phyloP scores from a whole-genome alignment of 2,329 filamentous ascomycete genomes.

The Calonectria pauciramosa region DNA sequence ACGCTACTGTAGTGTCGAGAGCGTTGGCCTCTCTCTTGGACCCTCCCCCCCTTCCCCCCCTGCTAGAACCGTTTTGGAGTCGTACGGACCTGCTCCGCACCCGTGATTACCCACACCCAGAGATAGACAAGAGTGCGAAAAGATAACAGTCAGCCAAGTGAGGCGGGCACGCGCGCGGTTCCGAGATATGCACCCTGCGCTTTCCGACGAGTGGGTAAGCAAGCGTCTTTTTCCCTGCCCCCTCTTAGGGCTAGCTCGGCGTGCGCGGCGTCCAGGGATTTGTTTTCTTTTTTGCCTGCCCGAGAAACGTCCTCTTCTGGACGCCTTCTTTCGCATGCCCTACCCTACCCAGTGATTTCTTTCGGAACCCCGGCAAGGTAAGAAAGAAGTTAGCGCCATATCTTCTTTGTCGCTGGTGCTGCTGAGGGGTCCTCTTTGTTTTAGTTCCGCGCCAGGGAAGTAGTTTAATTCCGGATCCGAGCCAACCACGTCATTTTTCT shows the following conservation, averaged over 20 bases:
- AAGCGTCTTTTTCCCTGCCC: too few species aligned
- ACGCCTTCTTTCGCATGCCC: not conserved
- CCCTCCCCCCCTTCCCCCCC: not conserved
- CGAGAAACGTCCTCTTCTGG: not conserved
- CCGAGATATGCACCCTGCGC: not conserved
- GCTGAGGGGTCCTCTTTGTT: not conserved
- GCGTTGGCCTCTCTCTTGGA: not conserved
- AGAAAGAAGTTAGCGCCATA: not conserved
- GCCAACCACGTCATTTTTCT: conserved; percentile 11
- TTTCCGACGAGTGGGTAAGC: not conserved
- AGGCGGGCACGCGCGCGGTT: not conserved
- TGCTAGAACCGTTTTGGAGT: conserved; percentile 5
- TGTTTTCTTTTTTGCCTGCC: not conserved
- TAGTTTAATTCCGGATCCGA: not conserved
- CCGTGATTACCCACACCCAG: not conserved
- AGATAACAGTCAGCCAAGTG: conserved; percentile 2
- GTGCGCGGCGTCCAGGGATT: not conserved
- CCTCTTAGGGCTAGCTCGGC: not conserved
- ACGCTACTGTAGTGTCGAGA: not conserved
- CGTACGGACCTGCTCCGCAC: not conserved
- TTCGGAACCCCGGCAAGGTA: not conserved
- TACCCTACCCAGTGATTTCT: not conserved
- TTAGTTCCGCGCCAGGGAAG: not conserved
- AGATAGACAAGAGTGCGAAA: not conserved
- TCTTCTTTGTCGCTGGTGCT: not conserved